Percentiles rank a stretch among this genome's conserved stretches.
Evolutionary conservation across 805 yeast species (phyloP).

Genomic region (Cyberlindnera bimundalis): DNA sequence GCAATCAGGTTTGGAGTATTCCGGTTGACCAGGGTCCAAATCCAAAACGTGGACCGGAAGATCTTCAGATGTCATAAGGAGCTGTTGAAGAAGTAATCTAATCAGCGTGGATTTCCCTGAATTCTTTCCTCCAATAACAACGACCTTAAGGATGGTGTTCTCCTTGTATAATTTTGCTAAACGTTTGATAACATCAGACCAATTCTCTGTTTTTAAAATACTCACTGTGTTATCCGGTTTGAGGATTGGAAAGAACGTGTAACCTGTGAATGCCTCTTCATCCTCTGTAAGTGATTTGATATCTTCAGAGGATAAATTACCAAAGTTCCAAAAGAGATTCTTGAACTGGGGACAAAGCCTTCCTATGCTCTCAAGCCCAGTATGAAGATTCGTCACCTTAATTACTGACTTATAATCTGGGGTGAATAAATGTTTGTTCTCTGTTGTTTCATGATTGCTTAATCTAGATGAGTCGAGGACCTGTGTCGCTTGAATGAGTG

Average conservation of each 20-base stretch:
- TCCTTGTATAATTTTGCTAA: slow-evolving; percentile 35
- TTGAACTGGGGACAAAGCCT: slow-evolving; percentile 42
- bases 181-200: slow-evolving; percentile 39
- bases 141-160: slow-evolving; percentile 25
- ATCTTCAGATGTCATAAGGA: slow-evolving; percentile 30
- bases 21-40: slow-evolving; percentile 89
- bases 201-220: slow-evolving; percentile 25
- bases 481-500: slow-evolving; percentile 43
- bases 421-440: slow-evolving; percentile 37
- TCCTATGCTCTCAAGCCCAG: slow-evolving; percentile 47
- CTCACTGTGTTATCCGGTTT: slow-evolving; percentile 27
- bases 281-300: slow-evolving; percentile 15
- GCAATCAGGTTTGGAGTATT: slow-evolving; percentile 67
- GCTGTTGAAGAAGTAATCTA: slow-evolving; percentile 48
- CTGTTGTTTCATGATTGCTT: slow-evolving; percentile 29
- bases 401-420: slow-evolving; percentile 42
- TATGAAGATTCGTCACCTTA: slow-evolving; percentile 33
- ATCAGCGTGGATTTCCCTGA: slow-evolving; percentile 80
- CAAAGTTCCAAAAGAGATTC: slow-evolving; percentile 33
- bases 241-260: slow-evolving; percentile 38
- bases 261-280: slow-evolving; percentile 29
- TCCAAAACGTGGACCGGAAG: slow-evolving; percentile 54
- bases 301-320: slow-evolving; percentile 16
- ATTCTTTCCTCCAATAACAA: slow-evolving; percentile 52
- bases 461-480: slow-evolving; percentile 32